Percentiles rank a stretch among this genome's conserved stretches.
Evolutionary conservation across 1,139 yeast genomes (phyloP).

Genomic region (Geotrichum reessii): DNA sequence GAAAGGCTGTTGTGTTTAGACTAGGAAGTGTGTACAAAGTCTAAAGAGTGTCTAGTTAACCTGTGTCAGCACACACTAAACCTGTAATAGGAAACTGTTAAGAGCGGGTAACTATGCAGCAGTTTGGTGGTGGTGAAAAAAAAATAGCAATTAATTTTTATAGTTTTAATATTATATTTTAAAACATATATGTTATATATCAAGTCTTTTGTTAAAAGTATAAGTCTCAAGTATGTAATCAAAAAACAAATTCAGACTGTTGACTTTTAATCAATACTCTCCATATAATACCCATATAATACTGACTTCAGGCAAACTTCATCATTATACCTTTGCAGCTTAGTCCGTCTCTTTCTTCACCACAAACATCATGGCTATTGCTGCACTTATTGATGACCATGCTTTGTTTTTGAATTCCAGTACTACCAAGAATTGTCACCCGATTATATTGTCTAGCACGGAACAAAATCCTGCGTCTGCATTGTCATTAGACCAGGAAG

Average conservation of each 20-base stretch:
- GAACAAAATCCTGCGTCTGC: neutral
- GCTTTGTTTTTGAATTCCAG: neutral
- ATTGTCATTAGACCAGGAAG: neutral
- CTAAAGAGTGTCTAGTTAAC: too few species aligned
- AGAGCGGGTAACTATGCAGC: neutral
- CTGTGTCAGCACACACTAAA: neutral
- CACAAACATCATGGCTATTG: neutral
- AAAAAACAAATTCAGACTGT: neutral
- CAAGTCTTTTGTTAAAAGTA: neutral
- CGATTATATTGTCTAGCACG: neutral
- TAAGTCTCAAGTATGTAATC: neutral
- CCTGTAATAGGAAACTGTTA: neutral
- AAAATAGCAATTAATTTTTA: neutral
- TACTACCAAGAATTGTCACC: neutral
- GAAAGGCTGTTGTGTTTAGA: neutral
- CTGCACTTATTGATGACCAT: neutral
- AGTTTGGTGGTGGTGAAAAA: neutral
- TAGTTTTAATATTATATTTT: neutral
- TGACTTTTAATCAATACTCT: neutral
- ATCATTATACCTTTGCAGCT: too few species aligned
- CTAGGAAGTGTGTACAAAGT: too few species aligned
- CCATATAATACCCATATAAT: too few species aligned
- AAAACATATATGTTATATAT: neutral
- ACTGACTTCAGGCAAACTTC: too few species aligned
- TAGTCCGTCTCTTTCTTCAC: too few species aligned